Percentiles rank a stretch among this genome's conserved stretches.
Evolutionary conservation across 768 basidiomycete genomes (phyloP).

Genomic region (Hericium coralloides): DNA sequence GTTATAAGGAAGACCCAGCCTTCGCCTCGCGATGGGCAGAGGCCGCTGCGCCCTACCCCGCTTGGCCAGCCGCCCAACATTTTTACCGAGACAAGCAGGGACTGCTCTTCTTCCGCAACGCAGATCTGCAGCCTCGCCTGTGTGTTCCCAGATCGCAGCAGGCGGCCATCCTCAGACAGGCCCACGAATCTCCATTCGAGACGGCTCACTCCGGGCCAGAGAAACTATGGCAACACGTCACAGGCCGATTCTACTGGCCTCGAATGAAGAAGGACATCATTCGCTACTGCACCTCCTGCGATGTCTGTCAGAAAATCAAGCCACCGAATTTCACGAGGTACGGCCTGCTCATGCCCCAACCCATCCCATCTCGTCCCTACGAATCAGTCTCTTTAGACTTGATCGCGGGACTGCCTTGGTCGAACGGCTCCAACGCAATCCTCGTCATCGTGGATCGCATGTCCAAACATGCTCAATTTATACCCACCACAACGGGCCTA

Average conservation of each 20-base stretch:
- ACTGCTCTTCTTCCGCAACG: slow-evolving; percentile 13
- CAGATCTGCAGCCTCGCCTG: slow-evolving; percentile 10
- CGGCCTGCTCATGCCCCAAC: slow-evolving; percentile 3
- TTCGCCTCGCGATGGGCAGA: not conserved
- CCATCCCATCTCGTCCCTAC: slow-evolving; percentile 7
- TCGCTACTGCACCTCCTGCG: slow-evolving; percentile 2
- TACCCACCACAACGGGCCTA: slow-evolving; percentile 12
- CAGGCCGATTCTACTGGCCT: not conserved
- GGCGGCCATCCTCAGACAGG: not conserved
- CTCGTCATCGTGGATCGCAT: slow-evolving; percentile 14
- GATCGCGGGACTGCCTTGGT: slow-evolving; percentile 5
- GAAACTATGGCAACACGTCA: slow-evolving; percentile 3
- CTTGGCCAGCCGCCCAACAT: not conserved
- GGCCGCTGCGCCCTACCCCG: not conserved
- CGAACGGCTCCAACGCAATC: slow-evolving; percentile 6
- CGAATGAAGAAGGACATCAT: slow-evolving; percentile 7
- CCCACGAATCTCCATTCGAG: slow-evolving; percentile 6
- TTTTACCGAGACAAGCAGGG: slow-evolving; percentile 10
- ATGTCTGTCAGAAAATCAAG: slow-evolving; percentile 12
- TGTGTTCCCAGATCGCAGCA: slow-evolving; percentile 7
- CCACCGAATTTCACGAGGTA: not conserved
- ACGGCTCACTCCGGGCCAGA: slow-evolving; percentile 5
- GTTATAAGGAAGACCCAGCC: not conserved
- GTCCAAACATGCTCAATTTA: slow-evolving; percentile 24
- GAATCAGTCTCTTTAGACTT: slow-evolving; percentile 9